phyloP scores from a whole-genome alignment of 495 filamentous ascomycete genomes.

The Xylaria intraflava region DNA sequence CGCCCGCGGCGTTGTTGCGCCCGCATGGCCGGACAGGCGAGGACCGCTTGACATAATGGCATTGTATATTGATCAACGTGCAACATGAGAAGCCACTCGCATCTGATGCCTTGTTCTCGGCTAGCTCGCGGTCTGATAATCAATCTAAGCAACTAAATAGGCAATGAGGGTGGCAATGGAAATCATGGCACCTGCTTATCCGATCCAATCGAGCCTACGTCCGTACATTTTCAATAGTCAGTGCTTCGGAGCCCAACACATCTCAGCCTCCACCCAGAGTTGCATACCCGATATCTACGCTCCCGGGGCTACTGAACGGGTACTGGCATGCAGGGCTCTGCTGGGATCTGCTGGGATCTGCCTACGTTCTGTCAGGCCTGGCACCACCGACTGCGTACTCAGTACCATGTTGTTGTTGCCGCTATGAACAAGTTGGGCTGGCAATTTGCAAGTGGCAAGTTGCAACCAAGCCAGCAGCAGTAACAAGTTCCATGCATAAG shows the following conservation, averaged over 20 bases:
- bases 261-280: neutral
- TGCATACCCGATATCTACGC: neutral
- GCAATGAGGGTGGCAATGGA: neutral
- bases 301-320: neutral
- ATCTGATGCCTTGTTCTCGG: neutral
- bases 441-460: too few relatives aligned
- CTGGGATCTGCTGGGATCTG: neutral
- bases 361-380: neutral
- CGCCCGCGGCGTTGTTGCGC: neutral
- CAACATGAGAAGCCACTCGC: neutral
- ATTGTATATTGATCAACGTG: neutral
- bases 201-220: too few relatives aligned
- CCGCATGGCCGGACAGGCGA: neutral
- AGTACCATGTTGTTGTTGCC: neutral
- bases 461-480: neutral
- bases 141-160: neutral
- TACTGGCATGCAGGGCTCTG: neutral
- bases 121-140: neutral
- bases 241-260: neutral
- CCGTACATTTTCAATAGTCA: too few relatives aligned
- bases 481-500: neutral
- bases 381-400: neutral
- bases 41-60: neutral
- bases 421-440: neutral
- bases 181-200: conserved; percentile 2